Evolutionary conservation across 768 basidiomycete species (phyloP).

Genomic region (Kwoniella pini): DNA sequence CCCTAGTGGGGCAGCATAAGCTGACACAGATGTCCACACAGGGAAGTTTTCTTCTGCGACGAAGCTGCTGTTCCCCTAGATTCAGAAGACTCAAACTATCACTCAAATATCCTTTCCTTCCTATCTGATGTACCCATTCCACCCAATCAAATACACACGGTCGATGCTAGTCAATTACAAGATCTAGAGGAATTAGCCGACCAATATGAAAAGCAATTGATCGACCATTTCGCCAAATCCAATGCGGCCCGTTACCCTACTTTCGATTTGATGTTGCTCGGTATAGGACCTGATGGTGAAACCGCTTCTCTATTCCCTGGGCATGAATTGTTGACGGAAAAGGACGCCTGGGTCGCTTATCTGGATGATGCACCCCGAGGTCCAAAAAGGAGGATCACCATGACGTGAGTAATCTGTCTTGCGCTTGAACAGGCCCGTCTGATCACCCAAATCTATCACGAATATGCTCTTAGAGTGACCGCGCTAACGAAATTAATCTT

Average conservation of each 20-base stretch:
- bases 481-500: background rate
- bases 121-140: constrained; percentile 85
- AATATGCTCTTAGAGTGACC: no score
- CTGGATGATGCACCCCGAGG: constrained; percentile 96
- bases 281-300: constrained; percentile 95
- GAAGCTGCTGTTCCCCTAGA: constrained; percentile 93
- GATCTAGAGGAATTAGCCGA: constrained; percentile 58
- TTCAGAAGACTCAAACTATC: constrained; percentile 89
- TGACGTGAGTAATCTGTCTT: constrained; percentile 61
- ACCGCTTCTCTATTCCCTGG: constrained; percentile 97
- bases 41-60: constrained; percentile 97
- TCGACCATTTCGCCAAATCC: constrained; percentile 85
- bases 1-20: no score
- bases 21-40: constrained; percentile 51
- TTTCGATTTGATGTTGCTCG: constrained; percentile 95
- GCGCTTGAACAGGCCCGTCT: constrained; percentile 14
- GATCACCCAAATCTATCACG: no score
- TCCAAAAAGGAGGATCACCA: constrained; percentile 81
- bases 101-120: constrained; percentile 69
- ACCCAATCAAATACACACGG: constrained; percentile 71
- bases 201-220: constrained; percentile 64
- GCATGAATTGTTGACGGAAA: constrained; percentile 76
- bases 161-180: constrained; percentile 68
- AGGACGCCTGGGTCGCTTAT: constrained; percentile 91
- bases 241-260: constrained; percentile 95